Percentiles rank a stretch among this genome's conserved stretches.
Conservation (phyloP, 2,329 filamentous ascomycete species). For the Zalaria sp. region DNA sequence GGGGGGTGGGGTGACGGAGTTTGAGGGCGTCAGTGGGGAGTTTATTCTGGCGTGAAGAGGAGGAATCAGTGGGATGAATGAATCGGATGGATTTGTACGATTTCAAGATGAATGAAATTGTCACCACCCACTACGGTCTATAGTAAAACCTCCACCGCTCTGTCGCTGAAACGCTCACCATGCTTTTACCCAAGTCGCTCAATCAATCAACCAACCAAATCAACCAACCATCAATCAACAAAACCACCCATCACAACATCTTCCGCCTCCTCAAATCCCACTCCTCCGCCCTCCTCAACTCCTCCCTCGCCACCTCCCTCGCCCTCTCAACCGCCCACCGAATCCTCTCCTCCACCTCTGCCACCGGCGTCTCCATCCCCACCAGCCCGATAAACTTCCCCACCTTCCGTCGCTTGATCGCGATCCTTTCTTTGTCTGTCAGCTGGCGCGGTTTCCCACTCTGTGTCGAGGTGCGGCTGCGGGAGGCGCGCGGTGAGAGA, state of each 20-base stretch:
- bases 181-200: too few species aligned
- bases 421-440: conserved; percentile 23
- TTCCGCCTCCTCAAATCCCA: conserved; percentile 14
- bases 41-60: conserved; percentile 23
- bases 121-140: too few species aligned
- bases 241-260: background rate
- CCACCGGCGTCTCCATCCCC: conserved; percentile 42
- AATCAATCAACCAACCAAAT: too few species aligned
- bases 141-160: too few species aligned
- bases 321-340: conserved; percentile 18
- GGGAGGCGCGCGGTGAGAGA: too few species aligned
- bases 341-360: conserved; percentile 29
- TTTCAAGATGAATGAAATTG: too few species aligned
- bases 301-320: conserved; percentile 15
- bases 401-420: conserved; percentile 53
- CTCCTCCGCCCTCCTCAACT: conserved; percentile 18
- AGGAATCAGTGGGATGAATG: too few species aligned
- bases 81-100: too few species aligned
- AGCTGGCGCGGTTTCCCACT: conserved; percentile 9
- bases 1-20: conserved; percentile 47
- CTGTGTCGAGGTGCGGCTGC: too few species aligned
- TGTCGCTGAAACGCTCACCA: too few species aligned
- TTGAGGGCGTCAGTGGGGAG: conserved; percentile 51
- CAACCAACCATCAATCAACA: too few species aligned
- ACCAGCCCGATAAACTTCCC: conserved; percentile 60